Base-by-base conservation (phyloP, 352 stramenopile genomes). In the Phytophthora cryptogea region DNA sequence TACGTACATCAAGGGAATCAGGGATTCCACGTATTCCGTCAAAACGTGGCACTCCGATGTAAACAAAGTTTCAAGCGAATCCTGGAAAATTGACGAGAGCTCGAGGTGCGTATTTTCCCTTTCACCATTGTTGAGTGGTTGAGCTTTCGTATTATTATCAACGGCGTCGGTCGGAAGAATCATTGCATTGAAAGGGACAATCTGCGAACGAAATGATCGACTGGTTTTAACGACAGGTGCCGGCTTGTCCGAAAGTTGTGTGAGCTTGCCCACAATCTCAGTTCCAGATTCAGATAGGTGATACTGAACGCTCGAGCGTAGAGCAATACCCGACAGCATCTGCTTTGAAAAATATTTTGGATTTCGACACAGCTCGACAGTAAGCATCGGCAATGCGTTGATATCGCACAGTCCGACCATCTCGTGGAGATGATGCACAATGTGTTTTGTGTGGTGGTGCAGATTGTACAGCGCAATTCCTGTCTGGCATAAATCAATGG, bases 1-100 rank as follows among this genome's bases (percentile, higher is more conserved):
- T 0, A n/a, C 49, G 40, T 72, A 75, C 17, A 75, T 43, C 8
- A 68, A 14, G 0, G 66, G 62, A 40, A 78, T 66, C 28, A 78
- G 32, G 3, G 59, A 59, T 26, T 78, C 61, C 23, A 65, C 40
- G 40, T 73, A 78, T 59, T 78, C 66, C 9, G 65, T 39, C 2
- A 78, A 53, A 6, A 66, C 50, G 23, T 65, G 35, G 43, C 65
- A 78, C 39, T 78, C 66, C 26, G 36, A 49, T 10, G 60, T 56
- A 40, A 64, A 76, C 8, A 59, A 23, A 2, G 57, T 36, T 27
- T 66, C 31, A 14, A 59, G 31, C 7, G 33, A 11, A 8, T 39
- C 33, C 5, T 14, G 33, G n/a, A 39, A 10, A 39, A 16, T 16
- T 16, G 33, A 39, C 16, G 5, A n/a, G n/a, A 8, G 33, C 20